Evolutionary conservation across 2,329 filamentous ascomycete species (phyloP), one percentile per base, ranked within the genome.

Genomic region (Elsinoe perseae): DNA sequence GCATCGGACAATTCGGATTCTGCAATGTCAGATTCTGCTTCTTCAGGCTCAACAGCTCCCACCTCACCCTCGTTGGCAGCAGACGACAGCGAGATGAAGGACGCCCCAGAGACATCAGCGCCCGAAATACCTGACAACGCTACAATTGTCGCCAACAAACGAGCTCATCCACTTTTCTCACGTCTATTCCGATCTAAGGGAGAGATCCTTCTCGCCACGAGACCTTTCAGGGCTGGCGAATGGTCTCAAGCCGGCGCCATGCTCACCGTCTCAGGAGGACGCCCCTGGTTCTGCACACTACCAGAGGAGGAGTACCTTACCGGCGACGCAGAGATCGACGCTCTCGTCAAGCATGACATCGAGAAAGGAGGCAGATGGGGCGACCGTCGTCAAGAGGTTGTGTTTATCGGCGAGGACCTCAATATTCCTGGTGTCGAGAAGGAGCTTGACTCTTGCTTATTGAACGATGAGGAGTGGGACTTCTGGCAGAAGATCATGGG

Each of bases 391-490:
- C 85, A 89, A 65, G 85, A 89, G 66, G 66, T 89, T 5, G 85
- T 89, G 2, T 86, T 89, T 59, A 88, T 89, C 57, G 85, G 85
- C 0, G 83, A 87, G 67, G 75, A 76, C 4, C 73, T 89, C 12
- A 75, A 86, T 50, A 64, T 74, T 1, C 64, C 66, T 4, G 75
- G 71, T 0, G 70, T 89, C 14, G 78, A 75, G 21, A 69, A 67
- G 3, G 66, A 77, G 30, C 66, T 89, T 2, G 81, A 89, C 62
- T 68, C 66, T 1, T 87, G 84, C 62, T 65, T 88, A 21, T 66
- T 89, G 2, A 75, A 76, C n/a, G 79, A 84, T 20, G 66, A 66
- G 0, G 85, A 89, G 68, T 73, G 70, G 67, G 62, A 64, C 56
- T 63, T 63, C 43, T 74, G 72, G 72, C 65, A 73, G 59, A 64